These are phyloP conservation scores for Liriodendron chinense DNA, from an alignment of 164 flowering plant species.

Conservation along the genomic window DNA sequence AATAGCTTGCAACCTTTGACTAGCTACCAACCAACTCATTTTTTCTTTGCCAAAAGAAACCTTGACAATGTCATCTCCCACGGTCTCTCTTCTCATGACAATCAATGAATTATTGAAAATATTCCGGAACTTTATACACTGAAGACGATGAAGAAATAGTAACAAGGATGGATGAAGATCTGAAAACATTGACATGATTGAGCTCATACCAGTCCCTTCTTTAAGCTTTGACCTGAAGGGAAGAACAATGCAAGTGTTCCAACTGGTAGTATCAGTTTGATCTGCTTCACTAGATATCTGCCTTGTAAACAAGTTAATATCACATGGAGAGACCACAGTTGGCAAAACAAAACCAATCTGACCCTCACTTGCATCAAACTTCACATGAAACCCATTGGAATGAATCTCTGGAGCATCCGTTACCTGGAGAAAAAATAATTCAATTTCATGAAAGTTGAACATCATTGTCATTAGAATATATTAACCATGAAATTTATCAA, in stretches of 20 bases:
- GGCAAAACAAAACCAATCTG: slow-evolving; percentile 97
- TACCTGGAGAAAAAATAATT: slow-evolving; percentile 48
- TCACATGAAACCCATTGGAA: slow-evolving; percentile 95
- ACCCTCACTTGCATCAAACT: slow-evolving; percentile 87
- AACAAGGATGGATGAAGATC: slow-evolving; percentile 95
- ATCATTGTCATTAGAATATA: slow-evolving; percentile 1
- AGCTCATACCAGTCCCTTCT: slow-evolving; percentile 42
- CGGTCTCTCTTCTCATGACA: slow-evolving; percentile 71
- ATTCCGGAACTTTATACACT: slow-evolving; percentile 68
- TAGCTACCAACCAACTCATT: slow-evolving; percentile 81
- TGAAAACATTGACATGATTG: slow-evolving; percentile 67
- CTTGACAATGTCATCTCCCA: slow-evolving; percentile 67
- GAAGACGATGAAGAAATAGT: slow-evolving; percentile 90
- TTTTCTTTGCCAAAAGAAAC: slow-evolving; percentile 73
- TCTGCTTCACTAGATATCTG: slow-evolving; percentile 36
- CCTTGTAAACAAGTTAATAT: slow-evolving; percentile 37
- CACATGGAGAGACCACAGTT: slow-evolving; percentile 66
- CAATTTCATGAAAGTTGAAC: slow-evolving; percentile 7
- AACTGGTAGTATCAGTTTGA: slow-evolving; percentile 30
- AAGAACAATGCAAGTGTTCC: slow-evolving; percentile 92
- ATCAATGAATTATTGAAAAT: slow-evolving; percentile 49
- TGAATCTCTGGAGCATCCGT: slow-evolving; percentile 99
- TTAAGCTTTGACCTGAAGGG: slow-evolving; percentile 62
- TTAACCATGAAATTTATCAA: background rate
- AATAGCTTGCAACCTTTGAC: slow-evolving; percentile 50